Conservation (phyloP, 192 early-diverging fungal genomes). For the Coemansia sp. region DNA sequence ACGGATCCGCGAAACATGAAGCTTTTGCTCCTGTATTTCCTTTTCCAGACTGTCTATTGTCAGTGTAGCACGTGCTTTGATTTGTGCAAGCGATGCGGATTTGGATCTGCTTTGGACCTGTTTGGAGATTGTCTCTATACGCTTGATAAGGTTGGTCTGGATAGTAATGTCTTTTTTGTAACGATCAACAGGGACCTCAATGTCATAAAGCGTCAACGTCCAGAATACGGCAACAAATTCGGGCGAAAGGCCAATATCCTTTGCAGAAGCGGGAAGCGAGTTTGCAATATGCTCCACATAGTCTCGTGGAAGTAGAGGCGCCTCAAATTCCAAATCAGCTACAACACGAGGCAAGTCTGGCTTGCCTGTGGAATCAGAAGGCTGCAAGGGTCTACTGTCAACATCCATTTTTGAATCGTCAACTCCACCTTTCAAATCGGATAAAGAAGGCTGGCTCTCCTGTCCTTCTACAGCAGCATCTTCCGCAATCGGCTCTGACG, state of each 20-base stretch:
- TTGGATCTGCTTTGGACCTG: constrained; percentile 27
- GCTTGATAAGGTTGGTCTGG: constrained; percentile 31
- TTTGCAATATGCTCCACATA: constrained; percentile 38
- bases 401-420: constrained; percentile 19
- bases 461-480: neutral
- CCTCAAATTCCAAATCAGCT: constrained; percentile 28
- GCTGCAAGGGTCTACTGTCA: neutral
- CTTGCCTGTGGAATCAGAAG: neutral
- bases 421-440: neutral
- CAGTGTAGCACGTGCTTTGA: constrained; percentile 25
- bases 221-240: constrained; percentile 52
- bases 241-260: constrained; percentile 29
- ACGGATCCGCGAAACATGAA: constrained; percentile 44
- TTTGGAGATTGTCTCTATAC: constrained; percentile 28
- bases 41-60: constrained; percentile 34
- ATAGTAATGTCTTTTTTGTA: constrained; percentile 42
- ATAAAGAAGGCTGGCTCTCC: neutral
- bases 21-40: constrained; percentile 36
- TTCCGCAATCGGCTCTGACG: neutral
- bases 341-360: constrained; percentile 24
- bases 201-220: constrained; percentile 40
- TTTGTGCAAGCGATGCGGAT: constrained; percentile 19
- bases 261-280: constrained; percentile 21
- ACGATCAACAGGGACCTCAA: constrained; percentile 34
- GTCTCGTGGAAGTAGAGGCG: constrained; percentile 42